Evolutionary conservation across 495 filamentous ascomycete species (phyloP).

Genomic region (Cudoniella acicularis): DNA sequence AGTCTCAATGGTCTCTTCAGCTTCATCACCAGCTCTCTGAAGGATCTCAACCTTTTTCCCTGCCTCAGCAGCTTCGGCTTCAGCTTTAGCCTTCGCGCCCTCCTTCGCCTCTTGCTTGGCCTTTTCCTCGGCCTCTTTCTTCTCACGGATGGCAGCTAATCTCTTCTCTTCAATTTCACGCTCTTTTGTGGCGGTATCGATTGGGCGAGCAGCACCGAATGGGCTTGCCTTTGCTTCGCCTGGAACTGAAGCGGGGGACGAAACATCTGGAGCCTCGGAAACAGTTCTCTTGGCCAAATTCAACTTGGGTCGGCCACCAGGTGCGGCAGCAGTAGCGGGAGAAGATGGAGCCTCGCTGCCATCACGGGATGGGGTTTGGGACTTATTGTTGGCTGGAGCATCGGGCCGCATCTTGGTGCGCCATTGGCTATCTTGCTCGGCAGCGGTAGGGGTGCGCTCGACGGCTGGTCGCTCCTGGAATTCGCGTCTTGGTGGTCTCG

Average conservation of each 20-base stretch:
- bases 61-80: constrained; percentile 42
- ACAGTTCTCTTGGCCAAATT: constrained; percentile 88
- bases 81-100: constrained; percentile 53
- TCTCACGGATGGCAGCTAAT: constrained; percentile 65
- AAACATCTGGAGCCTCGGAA: constrained; percentile 59
- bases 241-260: constrained; percentile 41
- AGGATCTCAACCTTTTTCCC: constrained; percentile 62
- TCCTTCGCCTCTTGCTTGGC: constrained; percentile 66
- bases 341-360: constrained; percentile 53
- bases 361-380: constrained; percentile 26
- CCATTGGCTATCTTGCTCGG: constrained; percentile 86
- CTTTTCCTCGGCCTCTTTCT: constrained; percentile 87
- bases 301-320: constrained; percentile 66
- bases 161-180: constrained; percentile 87
- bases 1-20: constrained; percentile 44
- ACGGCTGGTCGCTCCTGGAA: constrained; percentile 62
- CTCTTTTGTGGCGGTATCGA: constrained; percentile 84
- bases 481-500: constrained; percentile 76
- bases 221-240: constrained; percentile 78
- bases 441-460: constrained; percentile 74
- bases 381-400: constrained; percentile 37
- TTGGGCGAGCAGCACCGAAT: constrained; percentile 86
- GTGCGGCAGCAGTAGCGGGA: constrained; percentile 47
- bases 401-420: constrained; percentile 79
- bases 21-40: constrained; percentile 53